A percentile compares a stretch with the other conserved stretches of the same genome.
These are phyloP conservation scores for Mucor plumbeus DNA, from an alignment of 371 early-diverging fungal genomes.

Conservation along the genomic window DNA sequence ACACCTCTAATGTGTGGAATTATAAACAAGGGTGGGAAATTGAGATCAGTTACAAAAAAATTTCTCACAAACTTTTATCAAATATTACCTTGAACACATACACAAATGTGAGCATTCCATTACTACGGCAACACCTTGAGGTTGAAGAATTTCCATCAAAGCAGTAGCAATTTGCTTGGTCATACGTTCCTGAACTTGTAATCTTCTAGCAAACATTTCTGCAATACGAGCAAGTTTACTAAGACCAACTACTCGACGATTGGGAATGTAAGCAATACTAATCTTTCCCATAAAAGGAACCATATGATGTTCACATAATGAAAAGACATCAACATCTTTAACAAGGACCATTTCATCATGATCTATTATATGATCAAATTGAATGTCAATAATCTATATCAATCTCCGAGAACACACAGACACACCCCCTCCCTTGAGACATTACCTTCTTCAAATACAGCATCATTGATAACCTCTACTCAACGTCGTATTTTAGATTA, in stretches of 20 bases:
- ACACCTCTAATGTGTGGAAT: slow-evolving; percentile 38
- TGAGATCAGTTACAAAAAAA: slow-evolving; percentile 2
- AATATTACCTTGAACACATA: slow-evolving; percentile 47
- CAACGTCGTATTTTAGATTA: background rate
- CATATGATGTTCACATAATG: slow-evolving; percentile 98
- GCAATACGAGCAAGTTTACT: slow-evolving; percentile 97
- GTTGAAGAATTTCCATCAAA: slow-evolving; percentile 88
- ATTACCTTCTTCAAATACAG: slow-evolving; percentile 94
- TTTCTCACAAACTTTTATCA: slow-evolving; percentile 6
- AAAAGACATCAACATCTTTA: slow-evolving; percentile 93
- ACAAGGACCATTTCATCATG: slow-evolving; percentile 99
- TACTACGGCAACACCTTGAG: slow-evolving; percentile 97
- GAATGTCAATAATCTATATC: slow-evolving; percentile 28
- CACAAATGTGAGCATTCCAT: slow-evolving; percentile 88
- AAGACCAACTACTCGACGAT: slow-evolving; percentile 93
- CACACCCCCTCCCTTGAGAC: background rate
- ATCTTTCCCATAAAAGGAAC: slow-evolving; percentile 98
- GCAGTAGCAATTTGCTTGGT: slow-evolving; percentile 96
- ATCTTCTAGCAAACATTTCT: slow-evolving; percentile 94
- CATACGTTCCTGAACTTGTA: slow-evolving; percentile 97
- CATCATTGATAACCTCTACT: slow-evolving; percentile 85
- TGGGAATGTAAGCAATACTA: slow-evolving; percentile 96
- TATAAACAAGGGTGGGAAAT: slow-evolving; percentile 27
- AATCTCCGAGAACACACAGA: too few species aligned
- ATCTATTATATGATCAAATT: slow-evolving; percentile 52